Conservation (phyloP, 352 stramenopile species). For the Pythium pyrilobum region DNA sequence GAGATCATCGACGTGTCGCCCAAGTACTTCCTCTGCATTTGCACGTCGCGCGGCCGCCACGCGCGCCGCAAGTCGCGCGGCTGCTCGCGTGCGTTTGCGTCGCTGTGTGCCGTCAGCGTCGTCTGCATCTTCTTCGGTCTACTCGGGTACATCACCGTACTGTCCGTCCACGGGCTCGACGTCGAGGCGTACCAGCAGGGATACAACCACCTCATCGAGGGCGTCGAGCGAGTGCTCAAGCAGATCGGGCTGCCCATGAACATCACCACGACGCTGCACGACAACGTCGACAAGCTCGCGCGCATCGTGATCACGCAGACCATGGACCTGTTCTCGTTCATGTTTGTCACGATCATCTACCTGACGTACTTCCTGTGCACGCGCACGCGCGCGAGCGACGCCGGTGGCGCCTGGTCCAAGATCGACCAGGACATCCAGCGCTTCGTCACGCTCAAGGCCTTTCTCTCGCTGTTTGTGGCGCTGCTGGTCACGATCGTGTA, state of each 20-base stretch:
- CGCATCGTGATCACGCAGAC: slow-evolving; percentile 81
- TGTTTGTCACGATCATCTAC: slow-evolving; percentile 89
- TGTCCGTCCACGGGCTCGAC: slow-evolving; percentile 80
- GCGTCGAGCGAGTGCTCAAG: slow-evolving; percentile 55
- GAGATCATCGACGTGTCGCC: slow-evolving; percentile 87
- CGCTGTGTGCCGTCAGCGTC: slow-evolving; percentile 74
- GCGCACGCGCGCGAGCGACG: slow-evolving; percentile 75
- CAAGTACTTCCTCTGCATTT: slow-evolving; percentile 84
- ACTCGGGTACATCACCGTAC: slow-evolving; percentile 83
- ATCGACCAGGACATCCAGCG: slow-evolving; percentile 87
- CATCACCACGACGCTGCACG: slow-evolving; percentile 86
- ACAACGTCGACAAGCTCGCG: slow-evolving; percentile 87
- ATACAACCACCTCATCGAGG: slow-evolving; percentile 68
- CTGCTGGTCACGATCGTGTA: slow-evolving; percentile 87
- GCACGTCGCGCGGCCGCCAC: slow-evolving; percentile 69
- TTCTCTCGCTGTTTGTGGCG: slow-evolving; percentile 82
- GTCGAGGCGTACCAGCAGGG: slow-evolving; percentile 77
- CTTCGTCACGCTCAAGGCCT: slow-evolving; percentile 87
- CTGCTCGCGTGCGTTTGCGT: slow-evolving; percentile 80
- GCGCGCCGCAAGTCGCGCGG: slow-evolving; percentile 68
- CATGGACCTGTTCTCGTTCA: slow-evolving; percentile 87
- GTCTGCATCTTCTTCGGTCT: slow-evolving; percentile 86
- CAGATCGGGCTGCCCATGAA: slow-evolving; percentile 81
- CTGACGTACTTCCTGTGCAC: slow-evolving; percentile 87
- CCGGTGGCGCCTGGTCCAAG: slow-evolving; percentile 83